Percentiles rank a stretch among this genome's conserved stretches.
Evolutionary conservation across 1,284 basidiomycete genomes (phyloP).

Genomic region (Inonotus obliquus): DNA sequence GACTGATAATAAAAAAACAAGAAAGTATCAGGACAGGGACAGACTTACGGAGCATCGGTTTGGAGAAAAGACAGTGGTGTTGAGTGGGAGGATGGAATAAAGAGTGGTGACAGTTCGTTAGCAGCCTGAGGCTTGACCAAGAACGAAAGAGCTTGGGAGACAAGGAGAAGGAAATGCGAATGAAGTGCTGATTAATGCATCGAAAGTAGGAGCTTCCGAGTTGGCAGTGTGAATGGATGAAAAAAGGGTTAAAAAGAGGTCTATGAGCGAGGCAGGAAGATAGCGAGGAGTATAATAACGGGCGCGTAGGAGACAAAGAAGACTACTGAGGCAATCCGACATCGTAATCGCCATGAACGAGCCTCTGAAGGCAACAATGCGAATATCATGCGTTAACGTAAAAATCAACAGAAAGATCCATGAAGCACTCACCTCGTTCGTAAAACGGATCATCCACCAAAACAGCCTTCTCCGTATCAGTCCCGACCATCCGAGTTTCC

Average conservation of each 20-base stretch:
- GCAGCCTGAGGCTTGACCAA: neutral
- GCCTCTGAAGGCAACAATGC: slow-evolving; percentile 43
- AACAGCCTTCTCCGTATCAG: slow-evolving; percentile 62
- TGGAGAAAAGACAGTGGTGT: neutral
- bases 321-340: slow-evolving; percentile 61
- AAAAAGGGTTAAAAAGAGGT: neutral
- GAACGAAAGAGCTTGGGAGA: neutral
- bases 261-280: slow-evolving; percentile 44
- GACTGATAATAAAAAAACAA: neutral
- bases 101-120: slow-evolving; percentile 11
- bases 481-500: slow-evolving; percentile 55
- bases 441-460: slow-evolving; percentile 73
- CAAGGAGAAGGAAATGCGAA: neutral
- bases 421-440: slow-evolving; percentile 53
- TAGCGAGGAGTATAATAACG: slow-evolving; percentile 65
- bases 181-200: neutral
- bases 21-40: neutral
- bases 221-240: neutral
- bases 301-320: slow-evolving; percentile 73
- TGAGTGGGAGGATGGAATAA: neutral
- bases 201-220: neutral
- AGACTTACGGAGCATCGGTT: too few species aligned
- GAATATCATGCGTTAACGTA: neutral
- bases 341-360: slow-evolving; percentile 63
- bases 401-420: neutral